phyloP scores from a whole-genome alignment of 2,329 filamentous ascomycete species.

The Alternaria rosae region DNA sequence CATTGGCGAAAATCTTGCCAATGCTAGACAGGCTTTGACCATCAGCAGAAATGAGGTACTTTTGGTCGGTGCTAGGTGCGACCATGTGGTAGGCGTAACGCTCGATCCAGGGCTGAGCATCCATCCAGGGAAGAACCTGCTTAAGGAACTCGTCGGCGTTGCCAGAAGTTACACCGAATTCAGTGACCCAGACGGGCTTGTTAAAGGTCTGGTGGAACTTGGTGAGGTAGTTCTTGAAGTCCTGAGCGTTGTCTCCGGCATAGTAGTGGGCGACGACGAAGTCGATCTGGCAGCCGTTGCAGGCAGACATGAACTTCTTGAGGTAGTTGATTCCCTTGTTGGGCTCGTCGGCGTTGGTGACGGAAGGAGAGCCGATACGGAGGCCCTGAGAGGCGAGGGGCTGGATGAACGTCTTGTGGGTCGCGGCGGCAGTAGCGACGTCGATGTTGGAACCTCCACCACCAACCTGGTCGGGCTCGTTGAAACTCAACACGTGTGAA shows the following conservation, averaged over 20 bases:
- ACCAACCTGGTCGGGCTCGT: constrained; percentile 49
- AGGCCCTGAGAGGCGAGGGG: constrained; percentile 33
- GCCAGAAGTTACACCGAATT: constrained; percentile 43
- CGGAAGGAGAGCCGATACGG: constrained; percentile 46
- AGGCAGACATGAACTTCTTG: constrained; percentile 35
- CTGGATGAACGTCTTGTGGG: constrained; percentile 38
- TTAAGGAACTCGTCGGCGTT: constrained; percentile 38
- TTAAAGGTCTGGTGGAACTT: constrained; percentile 38
- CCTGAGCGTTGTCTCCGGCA: constrained; percentile 37
- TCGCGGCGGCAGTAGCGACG: constrained; percentile 26
- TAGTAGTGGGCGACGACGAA: constrained; percentile 51
- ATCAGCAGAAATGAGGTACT: constrained; percentile 27
- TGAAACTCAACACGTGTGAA: constrained; percentile 46
- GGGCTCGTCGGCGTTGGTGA: constrained; percentile 41
- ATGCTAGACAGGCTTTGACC: constrained; percentile 30
- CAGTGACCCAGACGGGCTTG: constrained; percentile 48
- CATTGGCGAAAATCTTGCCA: constrained; percentile 25
- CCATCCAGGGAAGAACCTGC: constrained; percentile 46
- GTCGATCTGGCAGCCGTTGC: constrained; percentile 44
- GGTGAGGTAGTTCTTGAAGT: constrained; percentile 50
- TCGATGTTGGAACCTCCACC: constrained; percentile 40
- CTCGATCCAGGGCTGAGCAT: constrained; percentile 40
- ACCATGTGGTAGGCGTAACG: constrained; percentile 45
- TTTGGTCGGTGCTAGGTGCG: constrained; percentile 26
- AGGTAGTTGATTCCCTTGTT: constrained; percentile 44